Base-by-base conservation (phyloP, 2,329 filamentous ascomycete genomes). In the Stemphylium lycopersici region DNA sequence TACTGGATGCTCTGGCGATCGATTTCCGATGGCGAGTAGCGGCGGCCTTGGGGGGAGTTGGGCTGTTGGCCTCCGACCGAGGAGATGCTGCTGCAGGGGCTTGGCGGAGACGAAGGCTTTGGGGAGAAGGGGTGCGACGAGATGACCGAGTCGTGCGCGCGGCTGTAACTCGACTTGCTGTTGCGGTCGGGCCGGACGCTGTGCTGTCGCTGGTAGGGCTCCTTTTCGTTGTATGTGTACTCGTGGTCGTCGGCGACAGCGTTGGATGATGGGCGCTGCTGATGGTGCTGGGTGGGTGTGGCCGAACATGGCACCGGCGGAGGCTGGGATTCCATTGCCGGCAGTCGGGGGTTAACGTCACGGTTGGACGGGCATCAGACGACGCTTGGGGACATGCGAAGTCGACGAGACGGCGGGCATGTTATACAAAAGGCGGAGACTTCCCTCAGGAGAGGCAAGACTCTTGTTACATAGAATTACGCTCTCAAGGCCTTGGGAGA, bases 71-170 rank as follows among this genome's bases (percentile, higher is more conserved):
- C 56, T 22, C 46, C 55, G 20, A 53, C 58, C 37, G 65, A 70
- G 29, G 67, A 67, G 61, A 70, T 63, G 67, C 70, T 70, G 65
- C 68, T 70, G 64, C 55, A 50, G 39, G 68, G 69, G 63, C 72
- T 75, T 62, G 72, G 69, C 62, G 70, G 65, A 29, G 65, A 67
- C 12, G 67, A 69, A 22, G 59, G 48, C 53, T 71, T 71, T 37
- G 71, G 72, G 44, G 70, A 74, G 48, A 73, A 71, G 16, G 71
- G 71, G 42, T 72, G 65, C 36, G 72, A 73, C 54, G 73, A 75
- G 56, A 76, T 72, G 62, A 76, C 71, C 20, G 72, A 75, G 58
- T 76, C 73, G 57, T 72, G 73, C 10, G 58, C 59, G 38, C 57
- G 67, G 56, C 58, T 60, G 36, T 54, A 55, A 56, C 62, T 66